Base-by-base conservation (phyloP, 345 rosid genomes). In the Erodium maritimum region DNA sequence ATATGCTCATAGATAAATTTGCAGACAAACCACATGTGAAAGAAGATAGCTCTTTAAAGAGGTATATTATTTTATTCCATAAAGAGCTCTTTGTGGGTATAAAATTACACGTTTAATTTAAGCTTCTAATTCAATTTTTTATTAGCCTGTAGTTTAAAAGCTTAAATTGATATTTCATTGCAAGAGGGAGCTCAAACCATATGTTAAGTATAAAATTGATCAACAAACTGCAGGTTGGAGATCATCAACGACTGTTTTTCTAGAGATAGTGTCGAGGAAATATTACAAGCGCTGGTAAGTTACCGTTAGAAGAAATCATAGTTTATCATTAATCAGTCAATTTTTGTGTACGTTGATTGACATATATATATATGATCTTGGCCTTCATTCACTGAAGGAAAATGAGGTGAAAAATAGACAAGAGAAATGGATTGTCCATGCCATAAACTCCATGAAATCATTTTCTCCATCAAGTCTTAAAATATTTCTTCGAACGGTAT, bases 381-480 rank as follows among this genome's bases (percentile, higher is more conserved):
- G 2, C 3, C 34, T 23, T 10, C 18, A 19, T n/a, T 18, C 46
- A 23, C 29, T 33, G 1, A 6, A 59, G 66, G 68, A 75, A 37
- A 17, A 34, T 1, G 59, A 67, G 57, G 20, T 1, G 5, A 17
- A 56, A 56, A 33, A 50, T 10, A 54, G 34, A 23, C 14, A 17
- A 19, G 69, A 67, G 23, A 59, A 46, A 17, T 75, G 79, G 75
- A 65, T 67, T 6, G 22, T 9, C 7, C 46, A 19, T 18, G 79
- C 70, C 5, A 60, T 70, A 4, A 52, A 57, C 2, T 63, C 60
- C 23, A 68, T 68, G 34, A 71, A 68, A 24, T 59, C 71, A 5
- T 48, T 66, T 19, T 56, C 68, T 24, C 79, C 73, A 3, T 19
- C 50, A 11, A 51, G 79, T 51, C 76, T 68, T 1, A 75, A 75